phyloP scores from a whole-genome alignment of 257 asterid species.

The Apocynum venetum region DNA sequence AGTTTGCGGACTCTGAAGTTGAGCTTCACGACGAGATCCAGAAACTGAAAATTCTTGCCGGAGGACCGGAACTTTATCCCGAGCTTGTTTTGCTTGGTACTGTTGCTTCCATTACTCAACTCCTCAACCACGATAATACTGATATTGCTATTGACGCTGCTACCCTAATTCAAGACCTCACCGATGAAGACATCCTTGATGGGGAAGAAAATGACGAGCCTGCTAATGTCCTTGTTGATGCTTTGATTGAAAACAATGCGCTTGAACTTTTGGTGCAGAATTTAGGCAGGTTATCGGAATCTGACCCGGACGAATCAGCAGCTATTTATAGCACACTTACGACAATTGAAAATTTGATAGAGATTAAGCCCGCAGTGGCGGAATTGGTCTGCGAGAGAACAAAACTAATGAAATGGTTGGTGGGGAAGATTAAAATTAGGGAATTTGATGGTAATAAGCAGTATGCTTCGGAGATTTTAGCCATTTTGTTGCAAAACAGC shows the following conservation, averaged over 20 bases:
- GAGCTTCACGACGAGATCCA: slow-evolving; percentile 95
- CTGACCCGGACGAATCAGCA: slow-evolving; percentile 80
- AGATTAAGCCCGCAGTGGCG: slow-evolving; percentile 74
- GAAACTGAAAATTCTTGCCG: slow-evolving; percentile 85
- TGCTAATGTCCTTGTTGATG: slow-evolving; percentile 74
- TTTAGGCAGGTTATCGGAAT: slow-evolving; percentile 57
- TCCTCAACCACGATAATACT: slow-evolving; percentile 77
- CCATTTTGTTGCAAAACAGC: slow-evolving; percentile 84
- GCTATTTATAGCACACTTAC: slow-evolving; percentile 74
- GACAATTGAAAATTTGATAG: slow-evolving; percentile 78
- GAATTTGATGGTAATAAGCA: slow-evolving; percentile 93
- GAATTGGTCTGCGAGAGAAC: slow-evolving; percentile 96
- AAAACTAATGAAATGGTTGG: slow-evolving; percentile 88
- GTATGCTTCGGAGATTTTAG: slow-evolving; percentile 92
- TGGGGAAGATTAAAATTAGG: slow-evolving; percentile 69
- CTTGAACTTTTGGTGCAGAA: slow-evolving; percentile 84
- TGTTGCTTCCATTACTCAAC: slow-evolving; percentile 63
- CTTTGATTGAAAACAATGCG: slow-evolving; percentile 77
- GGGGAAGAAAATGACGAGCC: slow-evolving; percentile 87
- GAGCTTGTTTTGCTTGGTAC: slow-evolving; percentile 81
- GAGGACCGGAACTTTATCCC: slow-evolving; percentile 91
- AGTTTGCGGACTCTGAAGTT: slow-evolving; percentile 89
- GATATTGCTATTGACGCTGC: slow-evolving; percentile 84
- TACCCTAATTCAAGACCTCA: slow-evolving; percentile 79
- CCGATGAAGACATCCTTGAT: slow-evolving; percentile 89